Conservation (phyloP, 768 basidiomycete genomes). For the Macrolepiota dolichaula region DNA sequence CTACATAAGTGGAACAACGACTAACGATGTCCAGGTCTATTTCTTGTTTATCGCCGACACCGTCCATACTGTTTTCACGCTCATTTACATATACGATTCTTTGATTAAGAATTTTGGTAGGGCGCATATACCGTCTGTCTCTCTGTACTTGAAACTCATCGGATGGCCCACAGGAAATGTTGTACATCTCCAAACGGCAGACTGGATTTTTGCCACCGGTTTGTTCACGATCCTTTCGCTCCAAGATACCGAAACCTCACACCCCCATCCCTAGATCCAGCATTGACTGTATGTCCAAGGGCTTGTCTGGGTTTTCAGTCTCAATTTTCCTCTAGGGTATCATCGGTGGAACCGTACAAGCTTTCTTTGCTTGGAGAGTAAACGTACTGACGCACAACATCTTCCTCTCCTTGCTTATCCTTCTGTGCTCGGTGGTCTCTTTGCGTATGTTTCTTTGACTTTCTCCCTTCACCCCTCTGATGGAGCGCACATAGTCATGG, state of each 20-base stretch:
- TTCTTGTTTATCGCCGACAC: constrained; percentile 48
- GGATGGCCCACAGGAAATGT: constrained; percentile 14
- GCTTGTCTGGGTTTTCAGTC: background rate
- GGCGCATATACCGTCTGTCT: background rate
- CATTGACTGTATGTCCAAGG: constrained; percentile 12
- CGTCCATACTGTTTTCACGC: constrained; percentile 41
- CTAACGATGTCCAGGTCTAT: constrained; percentile 29
- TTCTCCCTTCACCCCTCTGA: background rate
- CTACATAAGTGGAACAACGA: no score
- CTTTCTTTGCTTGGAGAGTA: constrained; percentile 17
- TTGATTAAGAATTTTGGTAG: constrained; percentile 45
- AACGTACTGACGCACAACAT: constrained; percentile 14
- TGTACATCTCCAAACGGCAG: constrained; percentile 15
- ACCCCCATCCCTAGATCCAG: constrained; percentile 8
- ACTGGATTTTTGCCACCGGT: constrained; percentile 38
- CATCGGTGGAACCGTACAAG: constrained; percentile 15
- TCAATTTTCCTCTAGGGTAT: constrained; percentile 11
- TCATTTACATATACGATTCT: constrained; percentile 43
- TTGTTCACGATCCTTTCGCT: background rate
- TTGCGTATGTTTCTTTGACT: constrained; percentile 7
- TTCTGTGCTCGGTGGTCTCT: constrained; percentile 9
- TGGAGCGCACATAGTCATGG: constrained; percentile 6
- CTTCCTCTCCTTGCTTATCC: constrained; percentile 6
- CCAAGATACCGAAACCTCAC: background rate
- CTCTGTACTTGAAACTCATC: background rate